Evolutionary conservation across 176 grass and related monocot species (phyloP).

Genomic region (Panicum miliaceum): DNA sequence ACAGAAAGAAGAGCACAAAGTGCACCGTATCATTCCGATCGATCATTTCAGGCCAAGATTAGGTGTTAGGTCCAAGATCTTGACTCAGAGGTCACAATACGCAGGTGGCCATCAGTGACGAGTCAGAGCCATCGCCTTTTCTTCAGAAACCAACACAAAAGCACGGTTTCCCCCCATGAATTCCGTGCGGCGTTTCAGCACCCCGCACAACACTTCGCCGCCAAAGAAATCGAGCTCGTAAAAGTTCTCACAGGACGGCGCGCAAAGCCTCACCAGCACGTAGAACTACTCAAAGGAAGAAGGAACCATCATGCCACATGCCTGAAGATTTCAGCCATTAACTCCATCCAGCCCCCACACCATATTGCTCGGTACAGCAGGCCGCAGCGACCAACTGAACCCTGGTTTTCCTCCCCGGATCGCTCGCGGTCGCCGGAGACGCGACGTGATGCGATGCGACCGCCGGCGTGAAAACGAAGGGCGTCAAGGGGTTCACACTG

Average conservation of each 20-base stretch:
- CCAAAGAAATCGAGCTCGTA: not conserved
- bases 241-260: not conserved
- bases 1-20: slow-evolving; percentile 12
- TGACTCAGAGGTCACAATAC: not conserved
- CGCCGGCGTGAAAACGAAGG: not conserved
- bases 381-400: slow-evolving; percentile 33
- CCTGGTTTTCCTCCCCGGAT: slow-evolving; percentile 43
- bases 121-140: not conserved
- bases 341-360: not conserved
- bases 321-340: slow-evolving; percentile 11
- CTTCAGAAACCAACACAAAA: not conserved
- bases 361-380: not conserved
- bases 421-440: slow-evolving; percentile 7
- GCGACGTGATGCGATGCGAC: slow-evolving; percentile 25
- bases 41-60: slow-evolving; percentile 12
- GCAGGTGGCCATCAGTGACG: not conserved
- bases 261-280: not conserved
- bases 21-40: not conserved
- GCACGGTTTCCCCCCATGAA: not conserved
- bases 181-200: not conserved
- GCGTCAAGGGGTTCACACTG: slow-evolving; percentile 13
- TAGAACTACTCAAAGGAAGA: not conserved
- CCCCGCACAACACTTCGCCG: not conserved
- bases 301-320: not conserved
- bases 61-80: not conserved